A percentile compares a stretch with the other conserved stretches of the same genome.
These are phyloP conservation scores for Eremochloa ophiuroides DNA, from an alignment of 176 grass and related monocot species.

Conservation along the genomic window DNA sequence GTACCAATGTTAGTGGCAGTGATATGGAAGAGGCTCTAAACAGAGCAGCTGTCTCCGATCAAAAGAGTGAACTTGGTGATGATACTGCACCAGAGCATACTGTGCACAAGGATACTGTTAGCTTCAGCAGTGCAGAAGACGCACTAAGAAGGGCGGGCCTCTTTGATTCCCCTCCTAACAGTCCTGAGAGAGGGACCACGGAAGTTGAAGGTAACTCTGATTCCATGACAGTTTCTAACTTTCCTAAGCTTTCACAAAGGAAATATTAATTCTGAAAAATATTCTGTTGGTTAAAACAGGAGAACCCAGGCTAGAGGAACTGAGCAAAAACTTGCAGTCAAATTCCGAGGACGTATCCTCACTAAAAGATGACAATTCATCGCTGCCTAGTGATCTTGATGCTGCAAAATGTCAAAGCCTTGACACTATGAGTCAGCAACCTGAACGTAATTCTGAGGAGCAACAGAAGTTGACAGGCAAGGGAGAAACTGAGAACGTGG, in stretches of 20 bases:
- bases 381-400: slow-evolving; percentile 1
- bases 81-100: slow-evolving; percentile 10
- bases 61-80: slow-evolving; percentile 23
- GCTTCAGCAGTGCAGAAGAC: slow-evolving; percentile 56
- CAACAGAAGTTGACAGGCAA: slow-evolving; percentile 6
- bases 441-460: slow-evolving; percentile 6
- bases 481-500: slow-evolving; percentile 1
- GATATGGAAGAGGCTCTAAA: slow-evolving; percentile 18
- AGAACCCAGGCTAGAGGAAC: neutral
- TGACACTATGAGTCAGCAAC: neutral
- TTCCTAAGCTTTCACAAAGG: neutral
- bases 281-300: slow-evolving; percentile 7
- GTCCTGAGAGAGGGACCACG: slow-evolving; percentile 39
- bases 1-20: slow-evolving; percentile 4
- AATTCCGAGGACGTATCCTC: neutral
- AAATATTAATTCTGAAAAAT: neutral
- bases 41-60: slow-evolving; percentile 6
- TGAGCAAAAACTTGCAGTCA: slow-evolving; percentile 20
- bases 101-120: slow-evolving; percentile 10
- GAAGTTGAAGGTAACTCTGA: slow-evolving; percentile 38
- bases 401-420: slow-evolving; percentile 9
- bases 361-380: slow-evolving; percentile 20
- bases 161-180: slow-evolving; percentile 86
- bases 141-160: slow-evolving; percentile 73
- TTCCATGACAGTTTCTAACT: neutral